A percentile compares a stretch with the other conserved stretches of the same genome.
These are phyloP conservation scores for Populus alba DNA, from an alignment of 345 rosid species.

Conservation along the genomic window DNA sequence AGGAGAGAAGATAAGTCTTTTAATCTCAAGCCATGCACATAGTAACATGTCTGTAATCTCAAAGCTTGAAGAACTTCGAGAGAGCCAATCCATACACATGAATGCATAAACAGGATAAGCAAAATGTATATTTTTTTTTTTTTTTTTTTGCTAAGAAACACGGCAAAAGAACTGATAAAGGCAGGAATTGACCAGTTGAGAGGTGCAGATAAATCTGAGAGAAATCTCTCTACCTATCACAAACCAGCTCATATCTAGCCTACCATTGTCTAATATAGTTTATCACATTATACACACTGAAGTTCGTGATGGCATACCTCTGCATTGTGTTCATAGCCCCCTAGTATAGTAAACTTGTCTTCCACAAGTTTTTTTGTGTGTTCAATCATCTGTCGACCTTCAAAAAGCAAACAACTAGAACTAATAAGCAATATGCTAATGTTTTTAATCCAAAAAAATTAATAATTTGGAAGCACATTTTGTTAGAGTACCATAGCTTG, in stretches of 20 bases:
- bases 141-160: no score
- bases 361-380: conserved; percentile 87
- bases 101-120: not conserved
- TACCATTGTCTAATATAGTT: not conserved
- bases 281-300: not conserved
- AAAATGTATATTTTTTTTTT: no score
- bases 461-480: not conserved
- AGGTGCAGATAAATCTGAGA: not conserved
- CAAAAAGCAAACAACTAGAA: conserved; percentile 23
- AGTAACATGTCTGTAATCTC: no score
- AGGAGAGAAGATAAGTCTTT: not conserved
- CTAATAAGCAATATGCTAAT: conserved; percentile 1
- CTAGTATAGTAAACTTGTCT: conserved; percentile 71
- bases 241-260: not conserved
- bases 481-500: conserved; percentile 77
- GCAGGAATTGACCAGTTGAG: not conserved
- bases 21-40: not conserved
- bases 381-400: conserved; percentile 99
- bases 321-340: conserved; percentile 80
- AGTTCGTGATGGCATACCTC: conserved; percentile 49
- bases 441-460: not conserved
- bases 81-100: not conserved
- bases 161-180: not conserved
- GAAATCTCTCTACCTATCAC: not conserved
- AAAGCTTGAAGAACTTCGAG: no score